These are phyloP conservation scores for Hypoxylon sp. DNA, from an alignment of 2,329 filamentous ascomycete species.

Conservation along the genomic window DNA sequence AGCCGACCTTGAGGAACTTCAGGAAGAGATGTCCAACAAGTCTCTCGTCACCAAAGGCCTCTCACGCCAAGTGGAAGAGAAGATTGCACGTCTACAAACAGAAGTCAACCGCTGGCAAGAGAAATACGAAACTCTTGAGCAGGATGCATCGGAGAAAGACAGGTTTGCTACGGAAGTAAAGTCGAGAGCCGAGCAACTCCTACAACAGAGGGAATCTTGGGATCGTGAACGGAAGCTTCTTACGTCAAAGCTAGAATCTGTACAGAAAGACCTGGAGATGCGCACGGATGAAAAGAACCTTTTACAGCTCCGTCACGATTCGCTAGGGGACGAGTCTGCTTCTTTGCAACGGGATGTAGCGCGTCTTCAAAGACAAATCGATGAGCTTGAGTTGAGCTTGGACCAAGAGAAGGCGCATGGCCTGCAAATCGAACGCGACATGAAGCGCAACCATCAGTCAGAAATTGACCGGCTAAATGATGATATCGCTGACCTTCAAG, in stretches of 20 bases:
- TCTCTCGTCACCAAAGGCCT: constrained; percentile 82
- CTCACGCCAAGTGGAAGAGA: constrained; percentile 82
- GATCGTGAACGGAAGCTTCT: constrained; percentile 60
- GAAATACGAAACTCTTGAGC: constrained; percentile 67
- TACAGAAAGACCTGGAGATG: constrained; percentile 71
- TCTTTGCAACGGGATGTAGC: constrained; percentile 76
- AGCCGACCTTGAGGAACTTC: constrained; percentile 74
- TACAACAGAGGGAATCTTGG: constrained; percentile 60
- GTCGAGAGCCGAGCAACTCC: constrained; percentile 60
- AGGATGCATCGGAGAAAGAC: constrained; percentile 63
- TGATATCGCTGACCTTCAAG: constrained; percentile 64
- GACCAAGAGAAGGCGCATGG: constrained; percentile 70
- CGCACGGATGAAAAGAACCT: constrained; percentile 77
- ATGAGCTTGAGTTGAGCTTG: constrained; percentile 64
- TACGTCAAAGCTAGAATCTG: constrained; percentile 66
- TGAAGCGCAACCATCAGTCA: constrained; percentile 67
- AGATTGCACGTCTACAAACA: constrained; percentile 74
- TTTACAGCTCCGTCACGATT: constrained; percentile 77
- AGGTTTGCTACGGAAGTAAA: constrained; percentile 64
- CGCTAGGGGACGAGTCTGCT: constrained; percentile 75
- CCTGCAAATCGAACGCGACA: constrained; percentile 71
- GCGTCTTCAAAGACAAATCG: constrained; percentile 62
- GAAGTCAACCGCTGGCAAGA: constrained; percentile 71
- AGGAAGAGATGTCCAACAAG: constrained; percentile 84
- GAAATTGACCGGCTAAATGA: constrained; percentile 66